Conservation (phyloP, 1,284 basidiomycete genomes). For the Apiotrichum domesticum region DNA sequence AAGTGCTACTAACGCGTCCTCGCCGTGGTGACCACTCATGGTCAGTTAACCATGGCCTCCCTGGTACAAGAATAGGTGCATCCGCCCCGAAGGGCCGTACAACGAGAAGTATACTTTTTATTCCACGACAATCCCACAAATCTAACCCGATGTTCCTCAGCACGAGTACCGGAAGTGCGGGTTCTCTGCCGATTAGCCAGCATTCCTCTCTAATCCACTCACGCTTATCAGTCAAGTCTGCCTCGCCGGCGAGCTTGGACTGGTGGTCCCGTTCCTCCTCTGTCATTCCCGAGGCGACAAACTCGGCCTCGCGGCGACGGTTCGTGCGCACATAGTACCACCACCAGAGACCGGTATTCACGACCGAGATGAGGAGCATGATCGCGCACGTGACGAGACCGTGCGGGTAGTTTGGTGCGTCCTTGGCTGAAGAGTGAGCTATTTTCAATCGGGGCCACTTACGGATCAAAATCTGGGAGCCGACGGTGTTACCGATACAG, state of each 20-base stretch:
- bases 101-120: too few species aligned
- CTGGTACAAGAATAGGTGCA: too few species aligned
- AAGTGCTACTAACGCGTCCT: too few species aligned
- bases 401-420: constrained; percentile 23
- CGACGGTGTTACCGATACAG: constrained; percentile 26
- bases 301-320: constrained; percentile 20
- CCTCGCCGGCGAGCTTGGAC: constrained; percentile 25
- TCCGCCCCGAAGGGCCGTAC: too few species aligned
- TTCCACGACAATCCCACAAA: too few species aligned
- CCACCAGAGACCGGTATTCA: constrained; percentile 22
- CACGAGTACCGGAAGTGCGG: constrained; percentile 25
- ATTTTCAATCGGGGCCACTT: not conserved
- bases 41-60: too few species aligned
- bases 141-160: not conserved
- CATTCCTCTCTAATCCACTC: not conserved
- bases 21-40: too few species aligned
- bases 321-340: constrained; percentile 22
- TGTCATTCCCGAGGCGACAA: constrained; percentile 18
- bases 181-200: constrained; percentile 8
- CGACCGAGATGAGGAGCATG: constrained; percentile 13
- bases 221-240: constrained; percentile 23
- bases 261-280: constrained; percentile 19
- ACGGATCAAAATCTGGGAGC: constrained; percentile 25
- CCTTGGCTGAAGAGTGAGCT: constrained; percentile 4
- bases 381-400: constrained; percentile 21